Evolutionary conservation across 768 basidiomycete genomes (phyloP).

Genomic region (Dacryopinax spathularia): DNA sequence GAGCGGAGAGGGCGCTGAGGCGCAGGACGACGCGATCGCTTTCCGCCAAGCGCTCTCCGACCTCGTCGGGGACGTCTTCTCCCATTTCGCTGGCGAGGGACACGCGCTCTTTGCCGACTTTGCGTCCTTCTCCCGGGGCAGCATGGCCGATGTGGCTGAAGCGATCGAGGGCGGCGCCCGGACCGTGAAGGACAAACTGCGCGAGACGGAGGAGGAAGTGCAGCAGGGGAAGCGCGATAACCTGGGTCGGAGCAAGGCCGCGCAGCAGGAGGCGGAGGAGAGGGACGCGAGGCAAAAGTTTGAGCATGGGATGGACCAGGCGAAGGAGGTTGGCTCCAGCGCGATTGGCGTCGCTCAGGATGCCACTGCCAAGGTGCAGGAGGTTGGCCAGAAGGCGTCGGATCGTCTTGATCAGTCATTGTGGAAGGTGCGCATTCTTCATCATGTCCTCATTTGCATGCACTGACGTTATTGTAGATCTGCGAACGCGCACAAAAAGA

Average conservation of each 20-base stretch:
- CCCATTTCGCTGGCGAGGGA: too few relatives aligned
- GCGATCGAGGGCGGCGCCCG: constrained; percentile 39
- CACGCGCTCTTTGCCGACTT: constrained; percentile 44
- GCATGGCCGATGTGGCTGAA: constrained; percentile 53
- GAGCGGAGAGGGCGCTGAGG: constrained; percentile 37
- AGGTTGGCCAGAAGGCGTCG: constrained; percentile 31
- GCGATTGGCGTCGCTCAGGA: constrained; percentile 42
- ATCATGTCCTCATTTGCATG: neutral
- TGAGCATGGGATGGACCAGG: constrained; percentile 52
- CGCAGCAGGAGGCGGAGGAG: constrained; percentile 30
- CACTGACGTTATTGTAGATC: constrained; percentile 28
- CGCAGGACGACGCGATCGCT: constrained; percentile 35
- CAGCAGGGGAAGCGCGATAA: constrained; percentile 46
- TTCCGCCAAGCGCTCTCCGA: constrained; percentile 39
- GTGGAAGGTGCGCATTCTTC: constrained; percentile 31
- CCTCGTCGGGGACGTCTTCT: constrained; percentile 37
- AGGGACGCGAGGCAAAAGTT: constrained; percentile 42
- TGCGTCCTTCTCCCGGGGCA: constrained; percentile 47
- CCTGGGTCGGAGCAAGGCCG: constrained; percentile 35
- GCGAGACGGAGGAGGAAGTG: constrained; percentile 43
- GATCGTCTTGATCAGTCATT: constrained; percentile 38
- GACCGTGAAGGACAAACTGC: constrained; percentile 37
- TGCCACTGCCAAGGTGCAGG: constrained; percentile 30
- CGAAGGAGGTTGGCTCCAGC: constrained; percentile 42
- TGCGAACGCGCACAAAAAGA: constrained; percentile 52